Conservation (phyloP, 768 basidiomycete genomes). For the Exsudoporus frostii region DNA sequence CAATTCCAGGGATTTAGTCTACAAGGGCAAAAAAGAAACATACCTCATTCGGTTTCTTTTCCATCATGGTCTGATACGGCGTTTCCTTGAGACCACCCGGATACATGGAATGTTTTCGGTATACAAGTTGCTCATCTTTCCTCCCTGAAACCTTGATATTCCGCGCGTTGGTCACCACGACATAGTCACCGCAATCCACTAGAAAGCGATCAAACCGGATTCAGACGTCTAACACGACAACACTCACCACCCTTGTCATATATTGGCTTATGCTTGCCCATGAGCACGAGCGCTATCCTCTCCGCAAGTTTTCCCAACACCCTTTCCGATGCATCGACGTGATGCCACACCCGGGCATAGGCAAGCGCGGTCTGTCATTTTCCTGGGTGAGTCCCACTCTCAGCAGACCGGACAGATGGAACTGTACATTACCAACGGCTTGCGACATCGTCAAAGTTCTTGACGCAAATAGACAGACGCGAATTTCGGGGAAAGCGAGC, state of each 20-base stretch:
- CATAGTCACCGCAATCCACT: constrained; percentile 99
- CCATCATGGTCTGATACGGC: constrained; percentile 80
- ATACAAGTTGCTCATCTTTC: constrained; percentile 84
- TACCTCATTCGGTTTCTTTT: constrained; percentile 86
- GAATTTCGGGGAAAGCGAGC: neutral
- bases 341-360: constrained; percentile 95
- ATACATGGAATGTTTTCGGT: constrained; percentile 87
- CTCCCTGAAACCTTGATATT: constrained; percentile 84
- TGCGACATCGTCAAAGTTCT: constrained; percentile 61
- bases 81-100: constrained; percentile 93
- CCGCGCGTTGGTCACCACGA: constrained; percentile 88
- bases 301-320: constrained; percentile 94
- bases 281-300: constrained; percentile 90
- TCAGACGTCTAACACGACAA: neutral
- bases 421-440: constrained; percentile 71
- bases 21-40: constrained; percentile 24
- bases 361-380: constrained; percentile 84
- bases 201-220: neutral
- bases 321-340: constrained; percentile 86
- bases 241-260: constrained; percentile 85
- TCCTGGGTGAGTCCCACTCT: neutral
- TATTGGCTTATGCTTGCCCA: constrained; percentile 99
- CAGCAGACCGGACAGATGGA: neutral
- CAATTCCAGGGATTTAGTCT: neutral
- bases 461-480: neutral